Evolutionary conservation across 208 protist species (phyloP).

Genomic region (Acanthamoeba healyi): DNA sequence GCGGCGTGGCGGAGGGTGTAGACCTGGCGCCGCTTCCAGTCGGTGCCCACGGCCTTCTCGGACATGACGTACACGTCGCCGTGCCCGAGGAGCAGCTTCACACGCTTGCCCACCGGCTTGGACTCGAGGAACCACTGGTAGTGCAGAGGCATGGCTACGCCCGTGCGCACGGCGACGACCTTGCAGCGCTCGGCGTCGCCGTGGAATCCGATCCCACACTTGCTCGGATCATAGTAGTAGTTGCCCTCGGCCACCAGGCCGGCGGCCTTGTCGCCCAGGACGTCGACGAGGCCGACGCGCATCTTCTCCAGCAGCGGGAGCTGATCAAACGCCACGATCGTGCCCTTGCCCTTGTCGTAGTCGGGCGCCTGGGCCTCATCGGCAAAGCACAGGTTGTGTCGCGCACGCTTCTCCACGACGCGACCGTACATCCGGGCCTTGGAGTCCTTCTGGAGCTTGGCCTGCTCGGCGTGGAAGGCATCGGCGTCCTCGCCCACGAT

Average conservation of each 20-base stretch:
- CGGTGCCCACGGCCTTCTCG: slow-evolving; percentile 81
- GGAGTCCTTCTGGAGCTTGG: slow-evolving; percentile 54
- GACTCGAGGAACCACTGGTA: slow-evolving; percentile 81
- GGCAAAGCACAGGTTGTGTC: slow-evolving; percentile 81
- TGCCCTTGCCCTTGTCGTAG: slow-evolving; percentile 81
- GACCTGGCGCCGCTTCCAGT: slow-evolving; percentile 82
- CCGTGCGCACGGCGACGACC: slow-evolving; percentile 79
- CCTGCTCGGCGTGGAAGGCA: slow-evolving; percentile 72
- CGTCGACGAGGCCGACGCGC: not conserved
- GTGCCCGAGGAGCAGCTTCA: slow-evolving; percentile 72
- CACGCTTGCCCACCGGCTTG: slow-evolving; percentile 62
- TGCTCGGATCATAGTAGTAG: slow-evolving; percentile 82
- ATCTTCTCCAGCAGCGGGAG: slow-evolving; percentile 61
- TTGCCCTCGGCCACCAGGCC: slow-evolving; percentile 83
- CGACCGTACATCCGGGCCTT: slow-evolving; percentile 82
- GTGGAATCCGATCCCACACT: slow-evolving; percentile 85
- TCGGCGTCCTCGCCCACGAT: slow-evolving; percentile 60
- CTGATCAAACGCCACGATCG: slow-evolving; percentile 68
- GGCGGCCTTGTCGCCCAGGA: slow-evolving; percentile 73
- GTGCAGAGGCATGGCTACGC: slow-evolving; percentile 76
- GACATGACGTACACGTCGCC: slow-evolving; percentile 85
- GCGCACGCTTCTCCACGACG: slow-evolving; percentile 79
- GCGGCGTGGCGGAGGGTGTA: slow-evolving; percentile 78
- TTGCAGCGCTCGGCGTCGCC: slow-evolving; percentile 82
- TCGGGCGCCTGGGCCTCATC: slow-evolving; percentile 73